These are phyloP conservation scores for Boletus pseudo-olivaceus DNA, from an alignment of 768 basidiomycete species.

Conservation along the genomic window DNA sequence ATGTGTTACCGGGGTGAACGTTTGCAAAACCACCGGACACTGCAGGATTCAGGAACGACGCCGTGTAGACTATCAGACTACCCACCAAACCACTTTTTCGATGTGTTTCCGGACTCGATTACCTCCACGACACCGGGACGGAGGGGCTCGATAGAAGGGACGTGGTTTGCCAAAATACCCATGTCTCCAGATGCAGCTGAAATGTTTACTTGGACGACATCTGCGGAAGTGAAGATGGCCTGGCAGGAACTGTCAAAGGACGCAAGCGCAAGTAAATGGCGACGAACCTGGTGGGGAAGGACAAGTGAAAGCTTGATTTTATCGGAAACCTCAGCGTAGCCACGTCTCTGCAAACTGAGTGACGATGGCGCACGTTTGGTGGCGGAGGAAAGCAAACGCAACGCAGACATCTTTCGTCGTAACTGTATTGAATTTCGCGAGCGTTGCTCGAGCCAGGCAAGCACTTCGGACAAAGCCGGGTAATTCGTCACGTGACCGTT, in stretches of 20 bases:
- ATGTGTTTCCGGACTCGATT: constrained; percentile 69
- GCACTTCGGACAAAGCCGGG: constrained; percentile 30
- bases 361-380: constrained; percentile 55
- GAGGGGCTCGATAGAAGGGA: constrained; percentile 93
- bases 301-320: constrained; percentile 92
- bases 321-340: constrained; percentile 89
- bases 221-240: constrained; percentile 87
- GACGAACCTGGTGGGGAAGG: constrained; percentile 88
- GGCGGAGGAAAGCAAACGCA: constrained; percentile 65
- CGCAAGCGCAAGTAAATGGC: background rate
- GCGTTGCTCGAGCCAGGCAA: background rate
- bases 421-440: background rate
- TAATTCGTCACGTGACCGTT: constrained; percentile 21
- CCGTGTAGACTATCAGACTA: constrained; percentile 7
- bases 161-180: constrained; percentile 99
- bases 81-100: constrained; percentile 98
- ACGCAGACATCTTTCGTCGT: constrained; percentile 58
- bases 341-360: constrained; percentile 59
- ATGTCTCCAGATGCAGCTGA: constrained; percentile 94
- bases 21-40: constrained; percentile 97
- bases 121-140: constrained; percentile 95
- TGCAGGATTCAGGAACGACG: constrained; percentile 32
- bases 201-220: constrained; percentile 95
- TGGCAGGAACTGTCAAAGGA: constrained; percentile 33
- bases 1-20: constrained; percentile 93